These are phyloP conservation scores for Aspergillus fischeri DNA, from an alignment of 2,329 filamentous ascomycete genomes.

Conservation along the genomic window DNA sequence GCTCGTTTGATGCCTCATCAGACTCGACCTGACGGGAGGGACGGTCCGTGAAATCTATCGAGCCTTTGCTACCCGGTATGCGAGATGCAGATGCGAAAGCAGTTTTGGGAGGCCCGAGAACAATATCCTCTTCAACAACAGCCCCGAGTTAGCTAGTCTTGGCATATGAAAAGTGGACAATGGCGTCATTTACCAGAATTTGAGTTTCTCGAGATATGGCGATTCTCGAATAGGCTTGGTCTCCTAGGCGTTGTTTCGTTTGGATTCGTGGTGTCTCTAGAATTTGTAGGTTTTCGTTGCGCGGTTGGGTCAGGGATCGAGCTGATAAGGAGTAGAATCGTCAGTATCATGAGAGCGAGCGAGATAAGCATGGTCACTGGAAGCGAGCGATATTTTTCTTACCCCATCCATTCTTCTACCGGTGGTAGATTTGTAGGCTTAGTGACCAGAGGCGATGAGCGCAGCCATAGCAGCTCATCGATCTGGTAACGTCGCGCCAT, in stretches of 20 bases:
- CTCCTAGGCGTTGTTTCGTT: constrained; percentile 33
- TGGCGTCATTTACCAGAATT: constrained; percentile 40
- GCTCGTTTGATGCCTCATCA: constrained; percentile 55
- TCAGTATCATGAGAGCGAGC: constrained; percentile 17
- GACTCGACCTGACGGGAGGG: constrained; percentile 49
- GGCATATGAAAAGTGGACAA: neutral
- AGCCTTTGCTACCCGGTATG: constrained; percentile 40
- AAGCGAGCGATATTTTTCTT: constrained; percentile 30
- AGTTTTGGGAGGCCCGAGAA: constrained; percentile 79
- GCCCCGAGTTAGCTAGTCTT: constrained; percentile 14
- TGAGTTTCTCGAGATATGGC: constrained; percentile 46
- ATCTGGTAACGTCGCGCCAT: constrained; percentile 63
- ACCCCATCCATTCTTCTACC: constrained; percentile 97
- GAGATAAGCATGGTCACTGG: constrained; percentile 1
- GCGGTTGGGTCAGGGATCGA: constrained; percentile 40
- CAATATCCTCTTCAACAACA: constrained; percentile 64
- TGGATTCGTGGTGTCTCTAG: constrained; percentile 33
- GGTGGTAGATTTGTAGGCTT: constrained; percentile 78
- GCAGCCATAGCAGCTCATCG: constrained; percentile 70
- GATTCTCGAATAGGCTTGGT: constrained; percentile 40
- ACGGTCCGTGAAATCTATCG: constrained; percentile 43
- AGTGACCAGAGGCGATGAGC: constrained; percentile 75
- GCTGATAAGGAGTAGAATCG: constrained; percentile 22
- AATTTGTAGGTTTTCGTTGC: constrained; percentile 35
- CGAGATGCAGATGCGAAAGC: constrained; percentile 75